Evolutionary conservation across 73 alveolate genomes (phyloP).

Genomic region (Paramecium sonneborni): DNA sequence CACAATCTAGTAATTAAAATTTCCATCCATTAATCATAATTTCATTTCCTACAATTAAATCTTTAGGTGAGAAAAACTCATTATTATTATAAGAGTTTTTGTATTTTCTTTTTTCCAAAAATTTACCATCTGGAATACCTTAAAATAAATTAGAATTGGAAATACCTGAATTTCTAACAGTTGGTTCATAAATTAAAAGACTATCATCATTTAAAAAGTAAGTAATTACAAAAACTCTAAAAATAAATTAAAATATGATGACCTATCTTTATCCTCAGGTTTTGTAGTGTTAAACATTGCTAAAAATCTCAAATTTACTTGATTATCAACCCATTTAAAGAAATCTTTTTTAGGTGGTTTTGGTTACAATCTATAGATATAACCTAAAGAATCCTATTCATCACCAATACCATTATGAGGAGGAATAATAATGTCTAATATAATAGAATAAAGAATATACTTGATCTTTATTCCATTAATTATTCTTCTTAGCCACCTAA

Average conservation of each 20-base stretch:
- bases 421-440: constrained; percentile 79
- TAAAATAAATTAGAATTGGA: not conserved
- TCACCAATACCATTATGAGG: constrained; percentile 97
- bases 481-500: constrained; percentile 86
- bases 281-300: constrained; percentile 87
- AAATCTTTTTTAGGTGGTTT: constrained; percentile 90
- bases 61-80: constrained; percentile 79
- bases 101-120: constrained; percentile 74
- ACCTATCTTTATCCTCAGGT: constrained; percentile 90
- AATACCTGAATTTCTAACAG: constrained; percentile 87
- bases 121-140: constrained; percentile 94
- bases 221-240: constrained; percentile 87
- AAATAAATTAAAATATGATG: not conserved
- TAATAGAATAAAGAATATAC: not conserved
- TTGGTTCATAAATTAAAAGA: constrained; percentile 89
- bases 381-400: constrained; percentile 95
- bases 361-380: constrained; percentile 84
- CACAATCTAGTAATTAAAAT: constrained; percentile 84
- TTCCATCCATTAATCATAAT: constrained; percentile 83
- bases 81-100: constrained; percentile 79
- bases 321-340: constrained; percentile 95
- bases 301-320: constrained; percentile 88
- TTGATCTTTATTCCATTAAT: constrained; percentile 76
- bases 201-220: constrained; percentile 92
- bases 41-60: constrained; percentile 85